Evolutionary conservation across 2,329 filamentous ascomycete genomes (phyloP).

Genomic region (Trichoderma lentiforme): DNA sequence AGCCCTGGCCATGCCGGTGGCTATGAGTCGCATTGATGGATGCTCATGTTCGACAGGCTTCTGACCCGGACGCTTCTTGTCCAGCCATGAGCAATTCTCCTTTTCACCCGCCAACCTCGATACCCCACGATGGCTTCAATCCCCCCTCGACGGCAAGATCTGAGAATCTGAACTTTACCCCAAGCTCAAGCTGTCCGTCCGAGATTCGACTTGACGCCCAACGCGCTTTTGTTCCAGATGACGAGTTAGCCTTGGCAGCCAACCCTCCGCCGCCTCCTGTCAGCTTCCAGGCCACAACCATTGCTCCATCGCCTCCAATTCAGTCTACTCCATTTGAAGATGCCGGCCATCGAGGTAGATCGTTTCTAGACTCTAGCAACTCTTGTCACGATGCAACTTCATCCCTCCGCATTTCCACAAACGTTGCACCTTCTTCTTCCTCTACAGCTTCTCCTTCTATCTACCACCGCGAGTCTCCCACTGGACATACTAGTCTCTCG

Average conservation of each 20-base stretch:
- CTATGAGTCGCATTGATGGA: conserved; percentile 12
- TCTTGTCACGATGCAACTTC: conserved; percentile 19
- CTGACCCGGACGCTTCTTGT: conserved; percentile 15
- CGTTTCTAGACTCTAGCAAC: not conserved
- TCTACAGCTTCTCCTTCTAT: conserved; percentile 22
- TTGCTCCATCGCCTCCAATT: conserved; percentile 35
- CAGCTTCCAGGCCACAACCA: conserved; percentile 30
- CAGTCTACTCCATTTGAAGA: conserved; percentile 8
- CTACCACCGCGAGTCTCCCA: conserved; percentile 35
- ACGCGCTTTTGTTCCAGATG: conserved; percentile 12
- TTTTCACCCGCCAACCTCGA: conserved; percentile 27
- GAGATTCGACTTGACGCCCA: not conserved
- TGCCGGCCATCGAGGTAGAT: not conserved
- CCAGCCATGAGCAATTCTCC: conserved; percentile 32
- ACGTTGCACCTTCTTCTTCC: conserved; percentile 25
- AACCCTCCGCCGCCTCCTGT: not conserved
- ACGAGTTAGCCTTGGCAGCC: not conserved
- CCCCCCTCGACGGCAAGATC: conserved; percentile 19
- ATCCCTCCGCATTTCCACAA: conserved; percentile 39
- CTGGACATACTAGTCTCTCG: conserved; percentile 34
- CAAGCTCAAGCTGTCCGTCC: conserved; percentile 8
- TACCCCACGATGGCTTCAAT: conserved; percentile 28
- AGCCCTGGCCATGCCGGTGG: not conserved
- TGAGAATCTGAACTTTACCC: not conserved
- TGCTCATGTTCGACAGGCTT: conserved; percentile 12